Base-by-base conservation (phyloP, 2,329 filamentous ascomycete genomes). In the Ilyonectria sp. region DNA sequence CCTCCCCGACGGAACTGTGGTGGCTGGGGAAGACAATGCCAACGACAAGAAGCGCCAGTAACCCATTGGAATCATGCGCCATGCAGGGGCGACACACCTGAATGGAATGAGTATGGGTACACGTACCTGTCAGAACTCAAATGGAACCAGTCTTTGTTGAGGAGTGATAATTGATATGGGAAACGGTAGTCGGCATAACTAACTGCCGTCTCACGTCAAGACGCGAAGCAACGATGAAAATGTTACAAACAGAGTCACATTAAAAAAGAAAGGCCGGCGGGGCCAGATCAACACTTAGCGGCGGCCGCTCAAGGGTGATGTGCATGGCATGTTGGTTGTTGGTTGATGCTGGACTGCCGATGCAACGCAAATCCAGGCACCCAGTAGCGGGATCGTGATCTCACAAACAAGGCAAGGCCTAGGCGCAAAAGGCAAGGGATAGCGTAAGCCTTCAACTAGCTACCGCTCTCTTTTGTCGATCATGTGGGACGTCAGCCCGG, bases 1-100 rank as follows among this genome's bases (percentile, higher is more conserved):
- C 2, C 69, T 85, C 8, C 71, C 77, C 2, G 79, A 85, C 65
- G 83, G 84, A 19, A 79, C 77, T 5, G 65, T 81, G 19, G 72
- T 80, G 7, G 75, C 75, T 7, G 76, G 68, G 17, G 70, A 71
- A 33, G 69, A 65, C 47, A 21, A 29, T 53, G 55, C 64, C 19
- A 49, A 47, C 6, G 53, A 71, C 19, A 78, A 72, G 69, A 75
- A 77, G 57, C 43, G 46, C 23, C 66, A 74, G 60, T 75, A 68
- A 44, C 6, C 26, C 15, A 23, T 26, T 4, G 19, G 47, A 33
- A 11, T 10, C 47, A 44, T 23, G 37, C 46, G 33, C 58, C 46
- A 47, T 29, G 40, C 15, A 52, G 23, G 46, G 35, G 37, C 26
- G 7, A 15, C 44, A 55, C 31, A 15, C 29, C 2, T 37, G n/a